phyloP scores from a whole-genome alignment of 177 flowering plant genomes.

The Vitis hybrid region DNA sequence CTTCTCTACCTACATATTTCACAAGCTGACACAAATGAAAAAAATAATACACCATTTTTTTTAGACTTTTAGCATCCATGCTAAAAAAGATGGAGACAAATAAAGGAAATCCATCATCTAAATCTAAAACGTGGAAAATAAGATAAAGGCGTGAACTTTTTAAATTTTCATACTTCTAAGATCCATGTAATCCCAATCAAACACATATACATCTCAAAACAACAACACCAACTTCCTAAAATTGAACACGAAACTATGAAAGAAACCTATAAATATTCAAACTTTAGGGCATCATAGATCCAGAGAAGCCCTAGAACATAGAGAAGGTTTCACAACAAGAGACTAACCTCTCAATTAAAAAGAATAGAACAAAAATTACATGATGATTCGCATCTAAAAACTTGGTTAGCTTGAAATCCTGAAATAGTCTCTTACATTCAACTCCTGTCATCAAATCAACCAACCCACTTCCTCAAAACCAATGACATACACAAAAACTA shows the following conservation, averaged over 20 bases:
- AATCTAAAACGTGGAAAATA: not conserved
- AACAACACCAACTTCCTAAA: not conserved
- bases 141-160: not conserved
- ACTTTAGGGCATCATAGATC: conserved; percentile 22
- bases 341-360: conserved; percentile 6
- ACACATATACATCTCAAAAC: not conserved
- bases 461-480: conserved; percentile 11
- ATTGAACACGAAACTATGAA: not conserved
- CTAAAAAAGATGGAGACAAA: too few species aligned
- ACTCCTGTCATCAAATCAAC: conserved; percentile 6
- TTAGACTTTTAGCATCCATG: too few species aligned
- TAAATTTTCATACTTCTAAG: not conserved
- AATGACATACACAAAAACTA: conserved; percentile 1
- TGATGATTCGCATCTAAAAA: conserved; percentile 39
- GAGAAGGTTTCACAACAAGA: not conserved
- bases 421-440: conserved; percentile 7
- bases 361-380: conserved; percentile 11
- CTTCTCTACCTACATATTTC: not conserved
- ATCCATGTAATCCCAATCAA: not conserved
- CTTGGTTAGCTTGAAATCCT: conserved; percentile 29
- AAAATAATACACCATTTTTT: too few species aligned
- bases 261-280: not conserved
- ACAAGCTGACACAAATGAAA: not conserved
- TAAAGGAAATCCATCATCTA: not conserved
- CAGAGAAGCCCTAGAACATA: conserved; percentile 3